phyloP scores from a whole-genome alignment of 805 yeast species.

The Saccharomycopsis vini region DNA sequence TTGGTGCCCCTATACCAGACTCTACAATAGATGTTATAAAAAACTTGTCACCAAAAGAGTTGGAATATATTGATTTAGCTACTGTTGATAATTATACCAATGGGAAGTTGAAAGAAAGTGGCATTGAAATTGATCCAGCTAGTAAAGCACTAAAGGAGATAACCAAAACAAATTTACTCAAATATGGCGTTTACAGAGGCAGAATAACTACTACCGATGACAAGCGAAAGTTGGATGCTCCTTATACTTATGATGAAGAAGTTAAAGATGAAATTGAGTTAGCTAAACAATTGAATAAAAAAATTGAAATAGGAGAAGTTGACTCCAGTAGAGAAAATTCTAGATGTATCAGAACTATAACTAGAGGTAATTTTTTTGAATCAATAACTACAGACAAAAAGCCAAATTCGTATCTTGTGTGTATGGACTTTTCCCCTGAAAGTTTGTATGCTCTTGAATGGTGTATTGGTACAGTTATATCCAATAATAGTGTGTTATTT shows the following conservation, averaged over 20 bases:
- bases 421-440: constrained; percentile 78
- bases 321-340: constrained; percentile 44
- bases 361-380: constrained; percentile 51
- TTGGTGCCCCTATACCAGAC: constrained; percentile 18
- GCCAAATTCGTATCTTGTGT: constrained; percentile 60
- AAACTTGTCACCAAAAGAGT: constrained; percentile 26
- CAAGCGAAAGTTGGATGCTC: constrained; percentile 30
- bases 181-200: constrained; percentile 46
- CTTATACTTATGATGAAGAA: constrained; percentile 55
- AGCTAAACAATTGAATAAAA: constrained; percentile 43
- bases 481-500: constrained; percentile 74
- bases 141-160: constrained; percentile 39
- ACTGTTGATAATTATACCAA: constrained; percentile 4
- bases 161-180: constrained; percentile 39
- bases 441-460: constrained; percentile 79
- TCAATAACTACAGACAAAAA: constrained; percentile 23
- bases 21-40: constrained; percentile 38
- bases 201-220: constrained; percentile 43
- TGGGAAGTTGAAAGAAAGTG: constrained; percentile 1
- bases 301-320: constrained; percentile 41
- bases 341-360: constrained; percentile 48
- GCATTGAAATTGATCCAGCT: constrained; percentile 29
- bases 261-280: constrained; percentile 48
- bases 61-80: constrained; percentile 24
- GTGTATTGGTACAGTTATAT: constrained; percentile 77